phyloP scores from a whole-genome alignment of 306 rosid genomes.

The Corylus heterophylla region DNA sequence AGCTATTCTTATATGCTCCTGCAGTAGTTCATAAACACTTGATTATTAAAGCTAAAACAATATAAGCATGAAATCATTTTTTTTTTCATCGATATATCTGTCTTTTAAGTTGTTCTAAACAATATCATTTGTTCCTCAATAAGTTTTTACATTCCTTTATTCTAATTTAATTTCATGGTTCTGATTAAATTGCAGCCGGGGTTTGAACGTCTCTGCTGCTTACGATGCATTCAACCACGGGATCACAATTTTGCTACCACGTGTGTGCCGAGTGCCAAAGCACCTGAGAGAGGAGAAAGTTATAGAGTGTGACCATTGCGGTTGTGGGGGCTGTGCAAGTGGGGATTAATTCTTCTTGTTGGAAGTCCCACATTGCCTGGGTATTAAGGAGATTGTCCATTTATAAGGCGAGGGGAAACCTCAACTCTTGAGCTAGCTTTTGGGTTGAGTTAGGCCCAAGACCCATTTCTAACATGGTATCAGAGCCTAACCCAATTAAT shows the following conservation, averaged over 20 bases:
- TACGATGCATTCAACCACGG: constrained; percentile 92
- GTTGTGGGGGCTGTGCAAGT: constrained; percentile 88
- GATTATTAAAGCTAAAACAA: neutral
- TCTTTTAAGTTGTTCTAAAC: neutral
- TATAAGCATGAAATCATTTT: neutral
- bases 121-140: neutral
- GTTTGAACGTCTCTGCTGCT: constrained; percentile 83
- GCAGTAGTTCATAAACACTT: neutral
- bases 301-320: constrained; percentile 86
- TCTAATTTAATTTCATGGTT: constrained; percentile 2
- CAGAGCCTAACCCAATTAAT: no score
- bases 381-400: no score
- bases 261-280: constrained; percentile 89
- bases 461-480: no score
- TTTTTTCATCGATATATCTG: neutral
- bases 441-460: no score
- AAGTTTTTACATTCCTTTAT: neutral
- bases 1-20: constrained; percentile 5
- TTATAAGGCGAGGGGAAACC: no score
- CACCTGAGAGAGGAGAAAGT: constrained; percentile 88
- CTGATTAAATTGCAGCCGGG: constrained; percentile 64
- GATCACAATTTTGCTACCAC: constrained; percentile 91
- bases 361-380: no score
- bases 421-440: no score
- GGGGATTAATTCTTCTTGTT: constrained; percentile 69